Evolutionary conservation across 371 early-diverging fungal species (phyloP).

Genomic region (Apophysomyces ossiformis): DNA sequence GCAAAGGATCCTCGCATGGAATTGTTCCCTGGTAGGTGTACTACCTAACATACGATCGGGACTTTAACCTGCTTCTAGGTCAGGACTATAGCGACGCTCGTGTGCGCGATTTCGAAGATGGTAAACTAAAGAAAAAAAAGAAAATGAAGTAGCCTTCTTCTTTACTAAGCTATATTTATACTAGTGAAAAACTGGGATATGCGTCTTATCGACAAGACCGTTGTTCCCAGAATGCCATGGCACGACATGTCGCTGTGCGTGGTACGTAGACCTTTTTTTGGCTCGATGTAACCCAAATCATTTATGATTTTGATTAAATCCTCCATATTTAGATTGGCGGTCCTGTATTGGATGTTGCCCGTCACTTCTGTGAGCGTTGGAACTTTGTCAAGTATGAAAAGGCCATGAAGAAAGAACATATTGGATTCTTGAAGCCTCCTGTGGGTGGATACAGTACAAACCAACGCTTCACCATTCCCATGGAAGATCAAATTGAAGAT

Average conservation of each 20-base stretch:
- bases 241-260: constrained; percentile 88
- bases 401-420: constrained; percentile 34
- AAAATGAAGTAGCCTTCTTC: not conserved
- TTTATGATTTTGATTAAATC: not conserved
- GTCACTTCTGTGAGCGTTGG: constrained; percentile 95
- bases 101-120: constrained; percentile 85
- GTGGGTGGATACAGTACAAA: constrained; percentile 44
- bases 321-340: constrained; percentile 57
- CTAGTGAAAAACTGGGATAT: constrained; percentile 65
- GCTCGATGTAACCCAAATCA: constrained; percentile 3
- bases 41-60: constrained; percentile 23
- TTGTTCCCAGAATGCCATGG: constrained; percentile 94
- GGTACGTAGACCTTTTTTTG: constrained; percentile 35
- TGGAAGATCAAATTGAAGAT: constrained; percentile 21
- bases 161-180: not conserved
- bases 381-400: constrained; percentile 79
- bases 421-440: constrained; percentile 53
- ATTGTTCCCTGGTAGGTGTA: constrained; percentile 44
- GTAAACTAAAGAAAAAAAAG: constrained; percentile 33
- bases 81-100: constrained; percentile 94
- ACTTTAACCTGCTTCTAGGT: constrained; percentile 44
- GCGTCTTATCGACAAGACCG: constrained; percentile 66
- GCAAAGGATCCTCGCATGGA: constrained; percentile 34
- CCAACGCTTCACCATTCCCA: constrained; percentile 30
- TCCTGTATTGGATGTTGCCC: constrained; percentile 83